Conservation (phyloP, 345 rosid genomes). For the Mallotus nudiflorus region DNA sequence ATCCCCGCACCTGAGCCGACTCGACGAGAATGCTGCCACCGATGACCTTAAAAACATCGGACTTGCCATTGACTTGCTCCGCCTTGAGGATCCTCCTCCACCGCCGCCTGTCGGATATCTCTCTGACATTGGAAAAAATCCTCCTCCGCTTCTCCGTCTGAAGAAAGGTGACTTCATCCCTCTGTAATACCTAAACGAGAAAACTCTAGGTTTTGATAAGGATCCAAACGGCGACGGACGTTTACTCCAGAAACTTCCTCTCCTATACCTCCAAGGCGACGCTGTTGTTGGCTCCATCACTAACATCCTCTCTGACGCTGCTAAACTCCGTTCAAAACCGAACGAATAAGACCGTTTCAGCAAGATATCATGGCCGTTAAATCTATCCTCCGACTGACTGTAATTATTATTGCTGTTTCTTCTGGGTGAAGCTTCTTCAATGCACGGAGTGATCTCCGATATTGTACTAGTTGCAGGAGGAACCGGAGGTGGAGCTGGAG, state of each 20-base stretch:
- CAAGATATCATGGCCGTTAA: conserved; percentile 39
- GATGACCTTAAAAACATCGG: conserved; percentile 63
- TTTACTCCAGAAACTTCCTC: conserved; percentile 81
- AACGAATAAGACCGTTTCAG: conserved; percentile 83
- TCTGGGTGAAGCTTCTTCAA: conserved; percentile 51
- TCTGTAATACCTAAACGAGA: conserved; percentile 69
- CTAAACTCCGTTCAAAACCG: conserved; percentile 70
- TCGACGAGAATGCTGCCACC: conserved; percentile 62
- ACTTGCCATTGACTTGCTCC: conserved; percentile 78
- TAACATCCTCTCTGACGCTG: conserved; percentile 62
- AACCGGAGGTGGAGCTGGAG: conserved; percentile 13
- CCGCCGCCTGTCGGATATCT: conserved; percentile 42
- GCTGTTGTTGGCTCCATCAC: conserved; percentile 67
- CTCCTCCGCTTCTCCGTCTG: conserved; percentile 40
- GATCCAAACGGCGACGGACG: conserved; percentile 86
- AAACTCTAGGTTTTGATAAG: conserved; percentile 64
- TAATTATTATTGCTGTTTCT: conserved; percentile 19
- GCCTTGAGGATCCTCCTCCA: conserved; percentile 57
- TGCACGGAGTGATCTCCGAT: no score
- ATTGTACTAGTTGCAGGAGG: no score
- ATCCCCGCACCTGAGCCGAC: conserved; percentile 92
- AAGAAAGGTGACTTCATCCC: conserved; percentile 74
- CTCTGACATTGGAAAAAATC: conserved; percentile 73
- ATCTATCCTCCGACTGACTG: conserved; percentile 44
- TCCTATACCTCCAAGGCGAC: conserved; percentile 75